Base-by-base conservation (phyloP, 1,284 basidiomycete genomes). In the Flammula alnicola region DNA sequence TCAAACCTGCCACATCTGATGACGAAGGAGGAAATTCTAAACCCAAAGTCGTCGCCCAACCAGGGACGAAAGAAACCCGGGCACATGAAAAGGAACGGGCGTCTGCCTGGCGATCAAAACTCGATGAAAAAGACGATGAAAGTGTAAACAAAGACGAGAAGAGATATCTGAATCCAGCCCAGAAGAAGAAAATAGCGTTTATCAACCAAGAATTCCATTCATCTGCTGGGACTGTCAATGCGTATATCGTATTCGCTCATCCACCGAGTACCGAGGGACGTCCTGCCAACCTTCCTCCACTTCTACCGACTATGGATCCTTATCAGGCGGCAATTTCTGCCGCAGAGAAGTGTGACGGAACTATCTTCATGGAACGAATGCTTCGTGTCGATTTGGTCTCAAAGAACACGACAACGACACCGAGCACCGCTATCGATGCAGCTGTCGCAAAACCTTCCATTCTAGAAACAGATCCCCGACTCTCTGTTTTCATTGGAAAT, bases 141-240 rank as follows among this genome's bases (percentile, higher is more conserved):
- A 70, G 73, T 14, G 70, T 69, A 12, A 76, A 78, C 56, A 70
- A 68, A 17, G 75, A 81, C 47, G 79, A 80, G 51, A 88, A 86
- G 65, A 74, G 71, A 56, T 93, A 82, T 65, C 79, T 97, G 45
- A 92, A 84, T 14, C 78, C 91, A 0, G 81, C 80, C 49, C 91
- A 98, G 68, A 98, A 98, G 77, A 92, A 96, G 70, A 91, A 90
- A 61, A 86, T 98, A 31, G 93, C 95, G 0, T 97, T 94, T 66
- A 97, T 98, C 69, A 93, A 94, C 64, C 86, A 88, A 51, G 91
- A 95, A 59, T 82, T 95, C 62, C 92, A 95, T 67, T 71, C 81
- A 1, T 77, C 79, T 19, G 82, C 84, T 3, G 82, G 83, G 55
- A 78, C 82, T 19, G 80, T 90, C 54, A 91, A 94, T 62, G 91